phyloP scores from a whole-genome alignment of 257 asterid genomes.

The Solanum boliviense region DNA sequence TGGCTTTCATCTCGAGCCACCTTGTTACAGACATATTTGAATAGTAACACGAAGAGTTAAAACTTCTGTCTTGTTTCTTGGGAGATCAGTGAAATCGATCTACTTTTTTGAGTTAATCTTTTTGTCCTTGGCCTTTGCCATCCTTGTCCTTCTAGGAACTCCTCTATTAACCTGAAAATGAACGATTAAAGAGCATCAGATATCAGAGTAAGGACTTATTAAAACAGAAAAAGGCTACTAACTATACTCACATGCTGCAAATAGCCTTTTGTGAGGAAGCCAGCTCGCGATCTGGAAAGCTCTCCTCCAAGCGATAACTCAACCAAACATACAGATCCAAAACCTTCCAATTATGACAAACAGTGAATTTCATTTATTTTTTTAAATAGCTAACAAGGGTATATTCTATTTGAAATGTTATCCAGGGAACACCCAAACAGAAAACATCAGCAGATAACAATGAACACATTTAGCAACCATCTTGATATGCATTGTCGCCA shows the following conservation, averaged over 20 bases:
- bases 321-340: conserved; percentile 89
- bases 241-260: conserved; percentile 69
- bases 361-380: not conserved
- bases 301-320: conserved; percentile 73
- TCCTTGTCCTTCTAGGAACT: conserved; percentile 52
- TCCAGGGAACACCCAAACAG: not conserved
- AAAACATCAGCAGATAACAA: not conserved
- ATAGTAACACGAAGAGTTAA: not conserved
- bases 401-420: not conserved
- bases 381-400: not conserved
- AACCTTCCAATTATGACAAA: conserved; percentile 37
- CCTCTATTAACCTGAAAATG: conserved; percentile 70
- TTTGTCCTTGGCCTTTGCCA: conserved; percentile 36
- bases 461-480: not conserved
- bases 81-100: conserved; percentile 7
- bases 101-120: conserved; percentile 7
- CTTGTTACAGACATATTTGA: not conserved
- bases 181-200: not conserved
- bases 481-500: not conserved
- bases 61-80: not conserved
- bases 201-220: not conserved
- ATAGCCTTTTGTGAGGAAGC: conserved; percentile 83
- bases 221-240: not conserved
- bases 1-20: not conserved
- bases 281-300: conserved; percentile 84